Percentiles rank a stretch among this genome's conserved stretches.
Evolutionary conservation across 148 eudicot genomes (phyloP).

Genomic region (Vaccinium vitisidaea): DNA sequence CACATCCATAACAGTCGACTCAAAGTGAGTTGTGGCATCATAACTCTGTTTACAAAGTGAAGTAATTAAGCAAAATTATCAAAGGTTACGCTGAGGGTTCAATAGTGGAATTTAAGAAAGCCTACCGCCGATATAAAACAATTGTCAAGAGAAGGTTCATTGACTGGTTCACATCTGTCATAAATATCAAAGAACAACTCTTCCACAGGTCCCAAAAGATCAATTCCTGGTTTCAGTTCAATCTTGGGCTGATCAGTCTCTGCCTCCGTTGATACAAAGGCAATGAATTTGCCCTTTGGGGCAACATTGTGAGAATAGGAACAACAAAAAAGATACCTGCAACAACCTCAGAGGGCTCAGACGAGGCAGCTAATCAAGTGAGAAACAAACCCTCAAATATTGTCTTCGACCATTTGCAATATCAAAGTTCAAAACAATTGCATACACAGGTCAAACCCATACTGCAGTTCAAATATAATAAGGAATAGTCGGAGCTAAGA

Average conservation of each 20-base stretch:
- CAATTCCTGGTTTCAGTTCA: constrained; percentile 85
- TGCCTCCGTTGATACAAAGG: constrained; percentile 95
- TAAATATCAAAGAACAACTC: constrained; percentile 86
- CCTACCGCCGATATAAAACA: constrained; percentile 82
- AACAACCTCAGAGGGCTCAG: constrained; percentile 10
- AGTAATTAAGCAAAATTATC: not conserved
- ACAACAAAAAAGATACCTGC: constrained; percentile 93
- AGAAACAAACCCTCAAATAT: not conserved
- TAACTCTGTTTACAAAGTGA: constrained; percentile 59
- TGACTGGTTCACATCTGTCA: constrained; percentile 90
- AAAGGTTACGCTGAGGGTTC: constrained; percentile 13
- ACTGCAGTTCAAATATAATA: not conserved
- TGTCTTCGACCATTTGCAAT: not conserved
- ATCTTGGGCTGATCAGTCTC: constrained; percentile 79
- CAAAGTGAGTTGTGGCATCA: constrained; percentile 96
- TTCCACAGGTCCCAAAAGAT: constrained; percentile 88
- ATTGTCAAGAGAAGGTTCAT: constrained; percentile 80
- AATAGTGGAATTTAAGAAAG: constrained; percentile 16
- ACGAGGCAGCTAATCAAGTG: constrained; percentile 10
- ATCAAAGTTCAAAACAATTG: not conserved
- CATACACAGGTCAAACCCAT: not conserved
- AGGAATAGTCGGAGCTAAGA: not conserved
- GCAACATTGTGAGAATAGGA: constrained; percentile 94
- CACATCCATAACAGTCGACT: constrained; percentile 86
- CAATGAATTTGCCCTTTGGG: constrained; percentile 91